Evolutionary conservation across 1,284 basidiomycete genomes (phyloP), one percentile per base, ranked within the genome.

Genomic region (Irpex sp.): DNA sequence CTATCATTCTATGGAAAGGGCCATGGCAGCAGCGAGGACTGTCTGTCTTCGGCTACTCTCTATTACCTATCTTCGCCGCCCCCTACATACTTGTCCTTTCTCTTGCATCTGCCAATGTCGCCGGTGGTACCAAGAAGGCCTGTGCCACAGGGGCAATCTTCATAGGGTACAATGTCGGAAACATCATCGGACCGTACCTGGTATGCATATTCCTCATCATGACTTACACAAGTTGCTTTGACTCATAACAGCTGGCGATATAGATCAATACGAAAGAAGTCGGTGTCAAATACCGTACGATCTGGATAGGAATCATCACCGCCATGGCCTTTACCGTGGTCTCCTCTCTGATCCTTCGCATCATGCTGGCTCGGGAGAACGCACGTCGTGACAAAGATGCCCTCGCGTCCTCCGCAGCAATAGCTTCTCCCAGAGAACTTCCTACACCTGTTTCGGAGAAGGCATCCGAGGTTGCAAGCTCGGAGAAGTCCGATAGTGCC

Each of bases 141-240:
- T 64, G 63, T 37, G 63, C 63, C 9, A 64, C 63, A 6, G 63
- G 63, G 5, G 63, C 59, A 1, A 46, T 64, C n/a, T 64, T 64
- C 63, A 47, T 64, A 21, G 63, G 63, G 4, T 64, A 64, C 63
- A 64, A 64, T 33, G 59, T 64, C 46, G 63, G 63, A n/a, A 64
- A 64, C 37, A 64, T 64, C 55, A 61, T 64, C 39, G 63, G 63
- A 5, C 63, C 63, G 8, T 64, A 64, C 43, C 47, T 64, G 47
- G 62, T 63, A 33, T n/a, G 58, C n/a, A 46, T 7, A 0, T 7
- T 26, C 19, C 26, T 35, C 15, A 3, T 49, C 47, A 19, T n/a
- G 17, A 56, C 43, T 1, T 46, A 46, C 11, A 46, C 0, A 1
- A 46, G 43, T 46, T 46, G 43, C 1, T 17, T 1, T 46, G 31